Base-by-base conservation (phyloP, 2,329 filamentous ascomycete species). In the Neofusicoccum laricinum region DNA sequence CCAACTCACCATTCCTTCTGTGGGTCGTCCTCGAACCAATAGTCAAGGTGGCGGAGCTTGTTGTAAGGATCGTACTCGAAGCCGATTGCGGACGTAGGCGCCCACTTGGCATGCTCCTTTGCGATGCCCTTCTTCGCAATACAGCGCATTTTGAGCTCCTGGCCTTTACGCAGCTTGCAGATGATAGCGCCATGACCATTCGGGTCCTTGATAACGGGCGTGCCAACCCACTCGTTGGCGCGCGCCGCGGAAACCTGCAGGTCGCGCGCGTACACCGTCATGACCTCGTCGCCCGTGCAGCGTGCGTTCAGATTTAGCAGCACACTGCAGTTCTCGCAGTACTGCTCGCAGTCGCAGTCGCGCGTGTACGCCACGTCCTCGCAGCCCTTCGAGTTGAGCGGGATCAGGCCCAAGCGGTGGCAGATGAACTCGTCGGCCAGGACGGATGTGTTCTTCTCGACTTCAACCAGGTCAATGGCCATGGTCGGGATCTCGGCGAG, bases 21-120 rank as follows among this genome's bases (percentile, higher is more conserved):
- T 1, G 91, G 79, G 78, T 96, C 90, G 70, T 89, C 86, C 82
- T 99, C 95, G 76, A 92, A 97, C 95, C 95, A 99, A 78, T 96
- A 87, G 73, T 96, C 92, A 64, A 95, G 84, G 78, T 99, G 95
- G 69, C 89, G 87, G 69, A 99, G 82, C 80, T 96, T 97, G 81
- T 99, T 99, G 78, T 96, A 91, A 66, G 95, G 95, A 76, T 99
- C 95, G 78, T 99, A 99, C 78, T 99, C 95, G 75, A 99, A 99
- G 25, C 92, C 93, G 45, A 99, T 89, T 3, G 95, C 95, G 45
- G 93, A 86, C 40, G 91, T 94, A 1, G 95, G 93, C 72, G 92
- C 91, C 95, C 95, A 99, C 79, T 99, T 99, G 10, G 95, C 92
- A 78, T 99, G 95, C 77, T 99, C 95, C 83, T 99, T 99, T 41